A percentile compares a stretch with the other conserved stretches of the same genome.
Conservation (phyloP, 1,284 basidiomycete genomes). For the Malassezia obtusa region DNA sequence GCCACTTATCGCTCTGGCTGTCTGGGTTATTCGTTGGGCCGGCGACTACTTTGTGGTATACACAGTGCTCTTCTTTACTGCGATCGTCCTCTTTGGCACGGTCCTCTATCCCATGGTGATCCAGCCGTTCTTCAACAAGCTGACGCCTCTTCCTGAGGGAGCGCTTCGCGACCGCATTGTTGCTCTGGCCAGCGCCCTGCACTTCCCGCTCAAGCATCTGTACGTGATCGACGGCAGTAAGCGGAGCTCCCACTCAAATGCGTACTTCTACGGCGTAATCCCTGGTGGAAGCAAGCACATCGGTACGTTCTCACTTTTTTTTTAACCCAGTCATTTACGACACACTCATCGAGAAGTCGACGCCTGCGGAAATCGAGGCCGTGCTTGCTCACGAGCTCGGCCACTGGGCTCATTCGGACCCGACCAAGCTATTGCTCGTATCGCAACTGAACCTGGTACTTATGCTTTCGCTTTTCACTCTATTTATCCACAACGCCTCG, state of each 20-base stretch:
- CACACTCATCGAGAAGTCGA: conserved; percentile 81
- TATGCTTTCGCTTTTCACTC: conserved; percentile 76
- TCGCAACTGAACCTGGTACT: conserved; percentile 78
- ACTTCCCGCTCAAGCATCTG: conserved; percentile 85
- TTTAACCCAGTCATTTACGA: conserved; percentile 66
- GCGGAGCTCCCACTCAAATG: conserved; percentile 85
- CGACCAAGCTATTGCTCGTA: conserved; percentile 72
- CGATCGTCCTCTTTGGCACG: conserved; percentile 62
- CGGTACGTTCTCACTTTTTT: conserved; percentile 42
- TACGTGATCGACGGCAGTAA: conserved; percentile 97
- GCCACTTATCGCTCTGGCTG: conserved; percentile 75
- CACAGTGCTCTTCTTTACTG: conserved; percentile 40
- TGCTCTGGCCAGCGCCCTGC: conserved; percentile 52
- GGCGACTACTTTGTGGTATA: conserved; percentile 53
- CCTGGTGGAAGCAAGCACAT: conserved; percentile 51
- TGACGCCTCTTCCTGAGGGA: conserved; percentile 62
- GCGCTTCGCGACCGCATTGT: conserved; percentile 37
- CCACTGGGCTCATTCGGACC: conserved; percentile 57
- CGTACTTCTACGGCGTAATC: conserved; percentile 51
- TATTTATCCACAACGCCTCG: conserved; percentile 70
- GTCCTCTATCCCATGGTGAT: conserved; percentile 59
- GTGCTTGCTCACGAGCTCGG: conserved; percentile 74
- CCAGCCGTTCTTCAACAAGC: conserved; percentile 92
- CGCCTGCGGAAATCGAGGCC: conserved; percentile 55
- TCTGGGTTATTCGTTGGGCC: conserved; percentile 83